Conservation (phyloP, 2,329 filamentous ascomycete genomes). For the Trichophyton benhamiae region DNA sequence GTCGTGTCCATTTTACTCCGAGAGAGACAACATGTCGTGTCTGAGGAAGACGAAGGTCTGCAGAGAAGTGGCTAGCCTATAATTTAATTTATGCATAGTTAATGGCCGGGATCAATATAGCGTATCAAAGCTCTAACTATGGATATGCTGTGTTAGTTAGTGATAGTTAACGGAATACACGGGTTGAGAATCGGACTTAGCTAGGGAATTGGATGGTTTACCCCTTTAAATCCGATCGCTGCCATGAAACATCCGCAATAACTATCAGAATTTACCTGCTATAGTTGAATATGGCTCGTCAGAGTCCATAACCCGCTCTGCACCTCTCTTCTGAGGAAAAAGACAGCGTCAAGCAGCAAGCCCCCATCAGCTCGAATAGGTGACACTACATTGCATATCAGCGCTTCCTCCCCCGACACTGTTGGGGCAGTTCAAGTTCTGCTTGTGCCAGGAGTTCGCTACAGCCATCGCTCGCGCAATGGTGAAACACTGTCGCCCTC, state of each 20-base stretch:
- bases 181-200: not conserved
- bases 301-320: not conserved
- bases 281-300: too few species aligned
- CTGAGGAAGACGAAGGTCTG: not conserved
- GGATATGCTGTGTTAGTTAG: not conserved
- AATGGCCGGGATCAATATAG: not conserved
- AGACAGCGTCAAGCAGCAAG: not conserved
- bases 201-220: not conserved
- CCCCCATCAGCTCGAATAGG: not conserved
- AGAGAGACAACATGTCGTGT: not conserved
- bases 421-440: constrained; percentile 4
- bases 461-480: not conserved
- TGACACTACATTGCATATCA: not conserved
- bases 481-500: not conserved
- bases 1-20: not conserved
- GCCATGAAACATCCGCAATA: not conserved
- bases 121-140: not conserved
- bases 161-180: too few species aligned
- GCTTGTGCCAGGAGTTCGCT: not conserved
- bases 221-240: not conserved
- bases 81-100: not conserved
- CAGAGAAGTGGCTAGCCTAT: not conserved
- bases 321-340: not conserved
- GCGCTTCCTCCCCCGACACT: not conserved
- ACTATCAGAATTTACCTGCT: too few species aligned